phyloP scores from a whole-genome alignment of 139 green algal genomes.

The Chlamydomonas schloesseri region DNA sequence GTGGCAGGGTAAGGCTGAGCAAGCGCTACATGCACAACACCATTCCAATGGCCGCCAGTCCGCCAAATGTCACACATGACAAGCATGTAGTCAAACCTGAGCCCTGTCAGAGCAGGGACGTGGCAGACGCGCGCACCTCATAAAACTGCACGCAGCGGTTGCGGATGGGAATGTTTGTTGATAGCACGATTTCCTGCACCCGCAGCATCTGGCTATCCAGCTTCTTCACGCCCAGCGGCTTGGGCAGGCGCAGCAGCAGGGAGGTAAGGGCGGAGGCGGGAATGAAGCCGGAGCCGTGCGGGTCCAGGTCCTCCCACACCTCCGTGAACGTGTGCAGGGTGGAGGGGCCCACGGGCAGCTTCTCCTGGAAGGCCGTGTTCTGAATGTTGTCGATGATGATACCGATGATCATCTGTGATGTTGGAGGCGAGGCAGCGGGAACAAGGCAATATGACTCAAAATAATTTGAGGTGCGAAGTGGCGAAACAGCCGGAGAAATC shows the following conservation, averaged over 20 bases:
- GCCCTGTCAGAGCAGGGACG: too few relatives aligned
- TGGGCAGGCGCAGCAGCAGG: constrained; percentile 11
- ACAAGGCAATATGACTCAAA: too few relatives aligned
- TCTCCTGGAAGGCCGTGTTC: background rate
- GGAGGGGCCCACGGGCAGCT: background rate
- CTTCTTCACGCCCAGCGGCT: constrained; percentile 31
- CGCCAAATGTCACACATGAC: too few relatives aligned
- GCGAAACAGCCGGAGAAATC: too few relatives aligned
- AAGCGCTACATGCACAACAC: too few relatives aligned
- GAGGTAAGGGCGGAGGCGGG: constrained; percentile 49
- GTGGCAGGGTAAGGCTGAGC: too few relatives aligned
- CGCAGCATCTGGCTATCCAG: background rate
- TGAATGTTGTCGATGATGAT: constrained; percentile 46
- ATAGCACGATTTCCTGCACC: constrained; percentile 61
- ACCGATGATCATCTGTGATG: constrained; percentile 80
- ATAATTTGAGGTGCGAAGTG: too few relatives aligned
- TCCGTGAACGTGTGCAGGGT: background rate
- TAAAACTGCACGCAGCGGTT: background rate
- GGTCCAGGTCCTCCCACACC: constrained; percentile 71
- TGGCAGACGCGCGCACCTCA: background rate
- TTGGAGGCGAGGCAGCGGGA: background rate
- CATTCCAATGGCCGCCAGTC: too few relatives aligned
- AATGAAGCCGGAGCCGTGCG: constrained; percentile 63
- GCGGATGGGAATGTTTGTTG: constrained; percentile 62
- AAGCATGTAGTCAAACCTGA: too few relatives aligned